Evolutionary conservation across 1,284 basidiomycete genomes (phyloP).

Genomic region (Ustilago crameri): DNA sequence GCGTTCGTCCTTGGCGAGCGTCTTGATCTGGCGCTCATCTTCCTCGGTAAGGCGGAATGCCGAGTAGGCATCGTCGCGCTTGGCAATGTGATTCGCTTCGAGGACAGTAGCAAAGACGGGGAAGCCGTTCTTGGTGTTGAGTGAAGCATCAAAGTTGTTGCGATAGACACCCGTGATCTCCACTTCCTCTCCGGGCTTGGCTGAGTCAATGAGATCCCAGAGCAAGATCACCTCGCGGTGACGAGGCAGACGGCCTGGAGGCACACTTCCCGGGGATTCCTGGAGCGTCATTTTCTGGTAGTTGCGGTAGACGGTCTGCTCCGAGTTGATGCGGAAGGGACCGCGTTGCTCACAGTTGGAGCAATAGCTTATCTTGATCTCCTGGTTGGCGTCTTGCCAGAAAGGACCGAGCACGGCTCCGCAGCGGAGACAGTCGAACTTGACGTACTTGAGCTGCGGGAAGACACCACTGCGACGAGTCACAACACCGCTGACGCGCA

Average conservation of each 20-base stretch:
- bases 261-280: slow-evolving; percentile 97
- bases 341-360: slow-evolving; percentile 92
- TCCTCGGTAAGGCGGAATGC: slow-evolving; percentile 96
- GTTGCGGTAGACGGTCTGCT: slow-evolving; percentile 98
- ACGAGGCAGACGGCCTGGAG: slow-evolving; percentile 92
- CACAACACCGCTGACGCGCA: slow-evolving; percentile 95
- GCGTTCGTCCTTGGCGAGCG: slow-evolving; percentile 86
- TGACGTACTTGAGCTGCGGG: slow-evolving; percentile 98
- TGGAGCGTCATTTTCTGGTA: slow-evolving; percentile 99
- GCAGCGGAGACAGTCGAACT: slow-evolving; percentile 89
- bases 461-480: slow-evolving; percentile 95
- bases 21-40: slow-evolving; percentile 90
- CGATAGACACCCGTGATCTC: slow-evolving; percentile 92
- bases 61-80: slow-evolving; percentile 92
- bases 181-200: slow-evolving; percentile 97
- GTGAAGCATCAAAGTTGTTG: slow-evolving; percentile 97
- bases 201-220: slow-evolving; percentile 97
- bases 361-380: slow-evolving; percentile 87
- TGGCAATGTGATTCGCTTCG: slow-evolving; percentile 88
- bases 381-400: slow-evolving; percentile 94
- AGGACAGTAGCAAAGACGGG: slow-evolving; percentile 98
- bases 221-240: slow-evolving; percentile 96
- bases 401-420: slow-evolving; percentile 92
- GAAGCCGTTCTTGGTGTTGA: slow-evolving; percentile 99
- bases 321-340: slow-evolving; percentile 95